These are phyloP conservation scores for Solioccasus polychromus DNA, from an alignment of 768 basidiomycete genomes.

Conservation along the genomic window DNA sequence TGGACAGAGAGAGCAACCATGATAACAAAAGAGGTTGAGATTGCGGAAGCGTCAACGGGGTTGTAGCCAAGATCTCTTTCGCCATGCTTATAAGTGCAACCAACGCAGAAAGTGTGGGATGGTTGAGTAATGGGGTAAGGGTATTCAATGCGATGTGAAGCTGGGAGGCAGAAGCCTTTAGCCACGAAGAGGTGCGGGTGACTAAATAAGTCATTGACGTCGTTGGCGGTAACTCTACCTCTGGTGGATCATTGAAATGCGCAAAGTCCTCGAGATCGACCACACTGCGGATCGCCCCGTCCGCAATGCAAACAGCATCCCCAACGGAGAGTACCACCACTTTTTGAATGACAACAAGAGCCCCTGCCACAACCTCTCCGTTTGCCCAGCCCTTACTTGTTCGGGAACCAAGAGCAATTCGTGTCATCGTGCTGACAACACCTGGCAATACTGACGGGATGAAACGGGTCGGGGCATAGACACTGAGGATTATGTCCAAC, in stretches of 20 bases:
- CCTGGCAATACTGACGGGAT: constrained; percentile 79
- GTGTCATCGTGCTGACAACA: constrained; percentile 72
- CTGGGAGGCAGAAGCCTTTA: constrained; percentile 78
- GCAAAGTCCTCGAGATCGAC: constrained; percentile 63
- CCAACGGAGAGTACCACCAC: constrained; percentile 58
- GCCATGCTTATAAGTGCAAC: constrained; percentile 57
- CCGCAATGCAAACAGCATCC: constrained; percentile 61
- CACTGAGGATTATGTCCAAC: constrained; percentile 48
- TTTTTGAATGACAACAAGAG: constrained; percentile 55
- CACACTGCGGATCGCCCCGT: constrained; percentile 56
- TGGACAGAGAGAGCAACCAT: constrained; percentile 71
- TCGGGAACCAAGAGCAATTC: constrained; percentile 57
- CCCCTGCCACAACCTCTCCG: constrained; percentile 60
- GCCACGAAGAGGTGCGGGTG: constrained; percentile 71
- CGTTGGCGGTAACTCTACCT: constrained; percentile 17
- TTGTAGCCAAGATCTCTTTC: constrained; percentile 47
- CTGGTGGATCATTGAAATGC: constrained; percentile 24
- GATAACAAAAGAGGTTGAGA: constrained; percentile 66
- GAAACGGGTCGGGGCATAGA: constrained; percentile 50
- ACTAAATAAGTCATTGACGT: constrained; percentile 44
- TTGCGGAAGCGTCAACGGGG: constrained; percentile 63
- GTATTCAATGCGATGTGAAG: constrained; percentile 80
- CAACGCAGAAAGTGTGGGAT: constrained; percentile 68
- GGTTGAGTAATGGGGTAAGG: constrained; percentile 65
- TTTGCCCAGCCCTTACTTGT: constrained; percentile 66